Conservation (phyloP, 345 rosid species). For the Hibiscus tridactylites region DNA sequence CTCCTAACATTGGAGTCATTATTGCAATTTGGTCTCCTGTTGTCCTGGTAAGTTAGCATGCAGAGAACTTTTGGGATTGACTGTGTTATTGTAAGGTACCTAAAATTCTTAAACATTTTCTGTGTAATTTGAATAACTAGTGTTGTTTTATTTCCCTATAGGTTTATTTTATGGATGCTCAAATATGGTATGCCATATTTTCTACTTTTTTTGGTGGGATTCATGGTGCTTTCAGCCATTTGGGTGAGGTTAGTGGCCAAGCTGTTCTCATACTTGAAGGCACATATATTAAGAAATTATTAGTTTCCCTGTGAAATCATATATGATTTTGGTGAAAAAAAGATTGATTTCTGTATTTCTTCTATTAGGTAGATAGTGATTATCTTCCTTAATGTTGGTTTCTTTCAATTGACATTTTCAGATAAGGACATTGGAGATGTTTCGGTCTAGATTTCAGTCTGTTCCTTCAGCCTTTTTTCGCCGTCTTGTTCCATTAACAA, state of each 20-base stretch:
- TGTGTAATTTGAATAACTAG: not conserved
- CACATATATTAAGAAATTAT: no score
- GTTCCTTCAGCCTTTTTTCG: no score
- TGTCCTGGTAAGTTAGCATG: slow-evolving; percentile 56
- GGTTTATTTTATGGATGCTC: slow-evolving; percentile 99
- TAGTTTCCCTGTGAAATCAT: no score
- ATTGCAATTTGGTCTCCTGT: slow-evolving; percentile 94
- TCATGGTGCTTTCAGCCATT: slow-evolving; percentile 95
- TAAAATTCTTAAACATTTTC: not conserved
- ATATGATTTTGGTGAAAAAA: no score
- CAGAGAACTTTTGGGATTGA: slow-evolving; percentile 5
- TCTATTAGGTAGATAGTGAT: no score
- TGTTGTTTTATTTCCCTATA: slow-evolving; percentile 11
- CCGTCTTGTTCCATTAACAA: no score
- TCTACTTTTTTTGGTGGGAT: slow-evolving; percentile 95
- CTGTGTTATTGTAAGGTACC: slow-evolving; percentile 1
- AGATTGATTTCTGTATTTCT: no score
- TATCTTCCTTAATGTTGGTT: no score
- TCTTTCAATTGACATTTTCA: no score
- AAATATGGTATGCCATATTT: slow-evolving; percentile 99
- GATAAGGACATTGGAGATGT: no score
- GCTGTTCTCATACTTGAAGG: no score
- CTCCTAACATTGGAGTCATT: slow-evolving; percentile 71
- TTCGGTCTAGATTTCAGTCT: no score
- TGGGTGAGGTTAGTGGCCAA: slow-evolving; percentile 73